These are phyloP conservation scores for Solanum gandarillasii DNA, from an alignment of 257 asterid genomes.

Conservation along the genomic window DNA sequence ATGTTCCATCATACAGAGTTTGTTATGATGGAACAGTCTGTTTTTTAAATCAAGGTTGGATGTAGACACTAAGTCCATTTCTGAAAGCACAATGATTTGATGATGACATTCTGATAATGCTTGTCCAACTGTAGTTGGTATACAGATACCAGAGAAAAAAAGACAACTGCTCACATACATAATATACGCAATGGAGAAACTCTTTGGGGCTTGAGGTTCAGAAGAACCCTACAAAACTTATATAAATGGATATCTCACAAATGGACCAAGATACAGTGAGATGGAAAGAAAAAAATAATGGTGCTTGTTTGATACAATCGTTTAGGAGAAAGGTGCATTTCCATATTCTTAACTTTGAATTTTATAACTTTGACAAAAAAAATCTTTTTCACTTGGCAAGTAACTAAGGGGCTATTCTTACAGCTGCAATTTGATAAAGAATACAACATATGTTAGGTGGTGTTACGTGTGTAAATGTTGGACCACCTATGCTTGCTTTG, in stretches of 20 bases:
- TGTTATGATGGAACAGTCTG: not conserved
- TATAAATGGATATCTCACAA: not conserved
- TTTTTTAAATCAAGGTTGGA: not conserved
- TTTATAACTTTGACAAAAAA: not conserved
- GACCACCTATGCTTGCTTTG: not conserved
- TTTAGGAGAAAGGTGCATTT: not conserved
- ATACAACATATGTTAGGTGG: not conserved
- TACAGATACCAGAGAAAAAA: not conserved
- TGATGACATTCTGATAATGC: not conserved
- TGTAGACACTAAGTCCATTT: not conserved
- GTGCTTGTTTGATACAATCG: not conserved
- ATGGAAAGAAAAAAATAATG: not conserved
- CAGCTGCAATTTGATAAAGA: not conserved
- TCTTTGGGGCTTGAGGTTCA: not conserved
- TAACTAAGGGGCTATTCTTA: not conserved
- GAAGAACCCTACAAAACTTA: not conserved
- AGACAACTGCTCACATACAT: not conserved
- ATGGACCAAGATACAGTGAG: not conserved
- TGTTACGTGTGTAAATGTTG: not conserved
- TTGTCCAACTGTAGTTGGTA: not conserved
- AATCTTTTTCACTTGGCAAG: not conserved
- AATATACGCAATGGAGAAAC: not conserved
- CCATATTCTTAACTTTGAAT: not conserved
- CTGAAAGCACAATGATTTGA: not conserved
- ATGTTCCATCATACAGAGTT: conserved; percentile 49